Percentiles rank a stretch among this genome's conserved stretches.
These are phyloP conservation scores for Colletotrichum tabaci DNA, from an alignment of 2,329 filamentous ascomycete species.

Conservation along the genomic window DNA sequence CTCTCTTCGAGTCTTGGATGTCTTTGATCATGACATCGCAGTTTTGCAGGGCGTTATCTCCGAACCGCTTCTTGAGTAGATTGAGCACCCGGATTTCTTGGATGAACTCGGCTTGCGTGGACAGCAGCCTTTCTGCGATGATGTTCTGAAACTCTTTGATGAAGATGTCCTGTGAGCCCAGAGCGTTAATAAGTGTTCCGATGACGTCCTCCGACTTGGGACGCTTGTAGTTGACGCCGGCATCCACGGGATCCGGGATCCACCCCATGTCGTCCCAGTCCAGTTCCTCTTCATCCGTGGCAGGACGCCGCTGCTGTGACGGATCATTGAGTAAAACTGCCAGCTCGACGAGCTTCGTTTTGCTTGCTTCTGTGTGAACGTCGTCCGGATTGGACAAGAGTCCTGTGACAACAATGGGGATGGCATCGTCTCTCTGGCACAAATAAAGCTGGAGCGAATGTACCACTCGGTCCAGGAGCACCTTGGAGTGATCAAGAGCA, in stretches of 20 bases:
- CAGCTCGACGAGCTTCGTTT: slow-evolving; percentile 74
- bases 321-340: slow-evolving; percentile 76
- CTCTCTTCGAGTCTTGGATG: slow-evolving; percentile 83
- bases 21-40: slow-evolving; percentile 99
- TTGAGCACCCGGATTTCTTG: slow-evolving; percentile 88
- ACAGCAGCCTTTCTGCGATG: slow-evolving; percentile 85
- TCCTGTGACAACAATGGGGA: slow-evolving; percentile 82
- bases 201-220: slow-evolving; percentile 93
- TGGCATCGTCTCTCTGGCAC: slow-evolving; percentile 83
- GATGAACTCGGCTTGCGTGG: slow-evolving; percentile 77
- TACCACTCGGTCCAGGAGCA: slow-evolving; percentile 82
- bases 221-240: slow-evolving; percentile 91
- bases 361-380: slow-evolving; percentile 55
- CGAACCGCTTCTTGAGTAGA: slow-evolving; percentile 89
- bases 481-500: slow-evolving; percentile 82
- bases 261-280: slow-evolving; percentile 95
- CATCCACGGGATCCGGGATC: slow-evolving; percentile 93
- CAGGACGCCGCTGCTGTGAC: slow-evolving; percentile 66
- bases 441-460: slow-evolving; percentile 82
- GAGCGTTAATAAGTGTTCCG: slow-evolving; percentile 87
- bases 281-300: slow-evolving; percentile 77
- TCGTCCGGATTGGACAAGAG: slow-evolving; percentile 75
- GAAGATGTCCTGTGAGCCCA: slow-evolving; percentile 91
- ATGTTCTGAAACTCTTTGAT: slow-evolving; percentile 94
- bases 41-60: slow-evolving; percentile 87